Conservation (phyloP, 352 stramenopile genomes). For the Globisporangium carolinianum region DNA sequence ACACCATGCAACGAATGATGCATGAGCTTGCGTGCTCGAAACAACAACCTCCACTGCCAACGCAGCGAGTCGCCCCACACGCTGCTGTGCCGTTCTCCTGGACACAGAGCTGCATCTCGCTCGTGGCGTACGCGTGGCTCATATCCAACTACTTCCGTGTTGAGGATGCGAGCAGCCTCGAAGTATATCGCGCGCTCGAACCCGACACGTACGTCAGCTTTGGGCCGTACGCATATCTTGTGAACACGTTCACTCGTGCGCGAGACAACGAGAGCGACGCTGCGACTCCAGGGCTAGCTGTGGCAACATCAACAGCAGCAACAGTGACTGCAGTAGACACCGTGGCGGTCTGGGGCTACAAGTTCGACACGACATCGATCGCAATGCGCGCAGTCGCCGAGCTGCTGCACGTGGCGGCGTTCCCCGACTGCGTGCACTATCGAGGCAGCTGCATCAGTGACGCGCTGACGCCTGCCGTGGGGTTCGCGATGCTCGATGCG, state of each 20-base stretch:
- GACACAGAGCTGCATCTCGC: not conserved
- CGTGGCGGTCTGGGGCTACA: constrained; percentile 6
- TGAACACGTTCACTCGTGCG: not conserved
- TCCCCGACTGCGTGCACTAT: constrained; percentile 4
- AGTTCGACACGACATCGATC: constrained; percentile 12
- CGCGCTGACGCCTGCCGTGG: not conserved
- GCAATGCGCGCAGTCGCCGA: constrained; percentile 7
- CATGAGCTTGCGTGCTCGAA: no score
- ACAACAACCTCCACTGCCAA: no score
- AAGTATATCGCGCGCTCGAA: not conserved
- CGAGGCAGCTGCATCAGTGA: not conserved
- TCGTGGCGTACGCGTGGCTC: constrained; percentile 1
- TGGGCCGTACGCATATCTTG: constrained; percentile 7
- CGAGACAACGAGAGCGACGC: not conserved
- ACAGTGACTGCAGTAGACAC: not conserved
- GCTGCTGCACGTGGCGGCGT: not conserved
- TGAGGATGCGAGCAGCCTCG: not conserved
- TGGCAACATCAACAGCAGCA: not conserved
- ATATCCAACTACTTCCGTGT: constrained; percentile 1
- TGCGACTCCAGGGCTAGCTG: not conserved
- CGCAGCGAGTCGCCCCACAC: no score
- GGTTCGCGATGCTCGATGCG: not conserved
- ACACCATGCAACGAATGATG: no score
- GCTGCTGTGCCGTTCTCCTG: not conserved
- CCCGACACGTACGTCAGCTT: constrained; percentile 9